Conservation (phyloP, 495 filamentous ascomycete genomes). For the Astrothelium subdiscretum region DNA sequence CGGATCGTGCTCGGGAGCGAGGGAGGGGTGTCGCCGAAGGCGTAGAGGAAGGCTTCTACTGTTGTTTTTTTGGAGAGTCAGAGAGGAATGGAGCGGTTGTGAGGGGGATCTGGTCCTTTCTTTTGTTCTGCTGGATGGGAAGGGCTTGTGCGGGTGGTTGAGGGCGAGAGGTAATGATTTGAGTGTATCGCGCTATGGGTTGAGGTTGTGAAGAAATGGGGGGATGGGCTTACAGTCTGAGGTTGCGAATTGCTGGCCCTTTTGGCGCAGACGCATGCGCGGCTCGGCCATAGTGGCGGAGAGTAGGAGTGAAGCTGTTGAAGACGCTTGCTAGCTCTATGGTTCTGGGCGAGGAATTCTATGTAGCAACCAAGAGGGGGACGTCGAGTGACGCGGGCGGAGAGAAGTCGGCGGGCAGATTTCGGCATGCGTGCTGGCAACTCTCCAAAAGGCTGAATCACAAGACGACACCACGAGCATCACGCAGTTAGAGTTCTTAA, state of each 20-base stretch:
- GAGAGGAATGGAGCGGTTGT: background rate
- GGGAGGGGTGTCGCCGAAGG: conserved; percentile 61
- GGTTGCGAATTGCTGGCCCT: conserved; percentile 80
- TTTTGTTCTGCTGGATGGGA: no score
- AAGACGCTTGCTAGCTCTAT: no score
- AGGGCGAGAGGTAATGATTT: no score
- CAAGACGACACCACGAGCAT: background rate
- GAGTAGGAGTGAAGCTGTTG: background rate
- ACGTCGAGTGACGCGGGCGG: no score
- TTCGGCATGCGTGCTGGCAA: background rate
- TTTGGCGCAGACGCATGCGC: conserved; percentile 51
- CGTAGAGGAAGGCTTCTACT: conserved; percentile 76
- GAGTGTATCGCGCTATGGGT: no score
- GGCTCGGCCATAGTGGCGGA: conserved; percentile 25
- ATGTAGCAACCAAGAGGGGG: no score
- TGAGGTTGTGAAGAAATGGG: conserved; percentile 3
- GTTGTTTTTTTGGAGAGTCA: conserved; percentile 7
- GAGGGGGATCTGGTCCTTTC: background rate
- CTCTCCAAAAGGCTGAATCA: background rate
- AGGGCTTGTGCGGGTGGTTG: no score
- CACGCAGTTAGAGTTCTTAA: background rate
- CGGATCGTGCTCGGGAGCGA: conserved; percentile 74
- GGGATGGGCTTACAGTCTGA: conserved; percentile 50
- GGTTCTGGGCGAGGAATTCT: no score
- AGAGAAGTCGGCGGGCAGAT: background rate